Evolutionary conservation across 805 yeast species (phyloP), one percentile per base, ranked within the genome.

Genomic region (Yamadazyma sp.): DNA sequence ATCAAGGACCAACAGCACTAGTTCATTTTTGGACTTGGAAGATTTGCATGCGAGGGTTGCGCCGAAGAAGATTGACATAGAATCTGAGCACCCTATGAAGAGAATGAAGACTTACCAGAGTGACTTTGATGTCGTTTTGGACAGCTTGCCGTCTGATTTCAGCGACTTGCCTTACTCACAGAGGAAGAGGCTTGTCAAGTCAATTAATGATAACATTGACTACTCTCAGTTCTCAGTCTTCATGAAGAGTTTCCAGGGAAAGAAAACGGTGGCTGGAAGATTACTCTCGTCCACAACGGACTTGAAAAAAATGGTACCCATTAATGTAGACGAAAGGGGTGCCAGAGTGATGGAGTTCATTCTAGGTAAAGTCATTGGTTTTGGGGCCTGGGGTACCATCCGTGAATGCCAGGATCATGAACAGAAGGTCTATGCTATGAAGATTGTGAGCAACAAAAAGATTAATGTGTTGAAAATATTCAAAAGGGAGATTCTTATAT

Each of bases 361-460:
- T 21, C 55, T 89, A 20, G 95, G 95, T 1, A 79, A 78, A 48
- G 73, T 82, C 8, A 81, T 88, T 44, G 96, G 96, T 1, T 78
- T 77, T 54, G 96, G 97, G 10, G 95, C 95, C 0, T 90, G 93
- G 84, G 95, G 96, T 8, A 73, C 82, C 19, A 82, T 89, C 8
- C 66, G 95, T 41, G 91, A 84, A 54, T 84, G 91, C 45, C 57
- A 17, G 19, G 40, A 36, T 22, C 8, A 53, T 6, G 57, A 57
- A 12, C 54, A 46, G 25, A 65, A 67, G 9, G 52, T 61, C 3
- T 52, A 55, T 38, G 95, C 93, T 0, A 77, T 84, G 46, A 84
- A 84, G 55, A 72, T 76, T 32, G 79, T 80, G 18, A 53, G 53
- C 44, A 39, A 42, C 24, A 40, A 43, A 15, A 42, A 38, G 8